These are phyloP conservation scores for Trypanosoma avium DNA, from an alignment of 208 protist species.

Conservation along the genomic window DNA sequence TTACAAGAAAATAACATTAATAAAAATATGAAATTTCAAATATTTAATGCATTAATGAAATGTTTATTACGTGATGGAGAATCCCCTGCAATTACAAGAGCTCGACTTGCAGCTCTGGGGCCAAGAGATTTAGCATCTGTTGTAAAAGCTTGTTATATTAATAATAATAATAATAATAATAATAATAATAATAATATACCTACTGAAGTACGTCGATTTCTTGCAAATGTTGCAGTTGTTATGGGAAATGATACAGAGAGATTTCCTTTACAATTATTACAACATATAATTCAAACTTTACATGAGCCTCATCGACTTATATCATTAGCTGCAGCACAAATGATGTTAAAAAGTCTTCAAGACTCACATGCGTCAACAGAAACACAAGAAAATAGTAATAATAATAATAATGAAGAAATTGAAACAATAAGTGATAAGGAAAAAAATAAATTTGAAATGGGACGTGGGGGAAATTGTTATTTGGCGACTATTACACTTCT, in stretches of 20 bases:
- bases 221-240: constrained; percentile 35
- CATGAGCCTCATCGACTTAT: constrained; percentile 25
- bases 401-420: too few species aligned
- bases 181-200: not conserved
- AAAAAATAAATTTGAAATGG: too few species aligned
- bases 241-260: constrained; percentile 41
- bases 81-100: constrained; percentile 20
- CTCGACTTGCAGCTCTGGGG: constrained; percentile 21
- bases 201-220: constrained; percentile 19
- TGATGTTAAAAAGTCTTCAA: too few species aligned
- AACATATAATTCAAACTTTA: constrained; percentile 14
- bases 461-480: too few species aligned
- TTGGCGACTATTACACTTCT: too few species aligned
- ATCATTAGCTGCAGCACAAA: constrained; percentile 14
- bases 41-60: constrained; percentile 25
- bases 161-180: not conserved
- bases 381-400: too few species aligned
- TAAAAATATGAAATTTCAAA: not conserved
- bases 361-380: too few species aligned
- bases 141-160: constrained; percentile 6
- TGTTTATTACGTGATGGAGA: constrained; percentile 12
- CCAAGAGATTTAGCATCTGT: constrained; percentile 24
- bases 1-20: not conserved
- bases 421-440: too few species aligned
- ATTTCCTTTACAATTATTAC: constrained; percentile 23